Percentiles rank a stretch among this genome's conserved stretches.
Evolutionary conservation across 192 early-diverging fungal genomes (phyloP).

Genomic region (Pilaira anomala): DNA sequence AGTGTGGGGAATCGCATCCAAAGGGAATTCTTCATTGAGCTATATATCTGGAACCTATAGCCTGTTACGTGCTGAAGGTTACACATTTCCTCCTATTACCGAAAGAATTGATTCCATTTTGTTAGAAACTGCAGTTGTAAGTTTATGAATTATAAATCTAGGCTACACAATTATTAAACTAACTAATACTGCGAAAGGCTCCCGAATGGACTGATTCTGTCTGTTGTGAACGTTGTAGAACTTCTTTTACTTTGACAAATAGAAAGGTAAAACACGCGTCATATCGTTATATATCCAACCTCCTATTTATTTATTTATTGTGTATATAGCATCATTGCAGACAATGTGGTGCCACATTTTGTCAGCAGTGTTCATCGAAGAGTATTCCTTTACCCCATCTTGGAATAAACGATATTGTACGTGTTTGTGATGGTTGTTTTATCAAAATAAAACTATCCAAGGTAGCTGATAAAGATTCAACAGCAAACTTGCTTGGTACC

Average conservation of each 20-base stretch:
- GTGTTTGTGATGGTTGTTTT: constrained; percentile 94
- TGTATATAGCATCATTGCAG: constrained; percentile 86
- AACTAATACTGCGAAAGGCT: constrained; percentile 49
- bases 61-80: constrained; percentile 74
- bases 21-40: constrained; percentile 70
- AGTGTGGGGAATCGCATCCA: constrained; percentile 84
- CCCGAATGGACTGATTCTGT: constrained; percentile 96
- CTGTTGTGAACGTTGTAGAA: constrained; percentile 92
- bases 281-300: not conserved
- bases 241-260: constrained; percentile 89
- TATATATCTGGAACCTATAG: constrained; percentile 81
- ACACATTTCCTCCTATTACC: constrained; percentile 71
- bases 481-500: not conserved
- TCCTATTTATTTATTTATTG: not conserved
- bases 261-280: too few species aligned
- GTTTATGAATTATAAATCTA: constrained; percentile 6
- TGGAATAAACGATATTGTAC: constrained; percentile 83
- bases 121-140: constrained; percentile 84
- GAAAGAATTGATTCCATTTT: constrained; percentile 59
- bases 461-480: constrained; percentile 23
- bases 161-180: not conserved
- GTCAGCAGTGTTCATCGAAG: constrained; percentile 91
- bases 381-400: constrained; percentile 77
- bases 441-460: constrained; percentile 51
- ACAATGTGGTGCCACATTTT: constrained; percentile 92